Percentiles rank a stretch among this genome's conserved stretches.
These are phyloP conservation scores for Cutaneotrichosporon daszewskae DNA, from an alignment of 1,284 basidiomycete genomes.

Conservation along the genomic window DNA sequence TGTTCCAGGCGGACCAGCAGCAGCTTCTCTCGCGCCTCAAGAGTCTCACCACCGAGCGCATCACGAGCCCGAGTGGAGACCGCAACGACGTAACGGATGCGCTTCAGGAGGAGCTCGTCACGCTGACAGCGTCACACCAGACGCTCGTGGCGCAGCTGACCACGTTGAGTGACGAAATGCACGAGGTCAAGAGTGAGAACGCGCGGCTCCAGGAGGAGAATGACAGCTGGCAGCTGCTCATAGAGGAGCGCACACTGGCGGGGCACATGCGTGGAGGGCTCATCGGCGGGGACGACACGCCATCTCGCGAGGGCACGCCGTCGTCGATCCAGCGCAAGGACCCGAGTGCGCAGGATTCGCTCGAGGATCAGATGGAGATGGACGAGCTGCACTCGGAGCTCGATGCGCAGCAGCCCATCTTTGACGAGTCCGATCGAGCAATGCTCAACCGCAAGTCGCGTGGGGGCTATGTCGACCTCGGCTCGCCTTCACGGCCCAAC, in stretches of 20 bases:
- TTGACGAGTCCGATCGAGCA: conserved; percentile 28
- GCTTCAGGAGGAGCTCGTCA: conserved; percentile 37
- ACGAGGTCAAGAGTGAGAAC: conserved; percentile 33
- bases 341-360: conserved; percentile 17
- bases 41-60: conserved; percentile 15
- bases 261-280: conserved; percentile 63
- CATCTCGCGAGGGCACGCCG: neutral
- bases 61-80: conserved; percentile 5
- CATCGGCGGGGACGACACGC: neutral
- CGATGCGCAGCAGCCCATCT: conserved; percentile 21
- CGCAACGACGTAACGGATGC: conserved; percentile 15
- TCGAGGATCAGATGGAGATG: conserved; percentile 41
- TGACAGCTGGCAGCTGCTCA: conserved; percentile 85
- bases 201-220: conserved; percentile 65
- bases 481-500: conserved; percentile 47
- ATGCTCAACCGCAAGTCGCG: neutral
- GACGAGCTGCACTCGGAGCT: conserved; percentile 34
- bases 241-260: conserved; percentile 79
- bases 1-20: conserved; percentile 35
- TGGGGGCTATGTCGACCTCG: conserved; percentile 15
- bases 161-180: conserved; percentile 30
- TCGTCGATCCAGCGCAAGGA: conserved; percentile 3
- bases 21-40: conserved; percentile 33
- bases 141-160: conserved; percentile 36
- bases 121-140: conserved; percentile 31